Percentiles rank a stretch among this genome's conserved stretches.
Conservation (phyloP, 306 rosid genomes). For the cucumber (Cucumis sativus) region DNA sequence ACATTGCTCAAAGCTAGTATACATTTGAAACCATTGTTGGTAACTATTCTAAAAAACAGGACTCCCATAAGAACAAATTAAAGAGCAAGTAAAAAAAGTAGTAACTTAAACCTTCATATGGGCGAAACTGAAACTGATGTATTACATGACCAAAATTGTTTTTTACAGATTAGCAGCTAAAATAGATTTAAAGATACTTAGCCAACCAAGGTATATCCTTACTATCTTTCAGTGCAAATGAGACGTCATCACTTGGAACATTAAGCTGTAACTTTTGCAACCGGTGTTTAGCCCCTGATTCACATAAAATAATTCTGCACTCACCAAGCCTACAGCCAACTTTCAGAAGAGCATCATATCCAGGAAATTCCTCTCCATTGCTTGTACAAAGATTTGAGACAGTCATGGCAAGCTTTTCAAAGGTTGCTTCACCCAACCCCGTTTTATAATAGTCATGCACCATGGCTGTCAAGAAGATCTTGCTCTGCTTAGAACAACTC, state of each 20-base stretch:
- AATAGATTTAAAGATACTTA: constrained; percentile 40
- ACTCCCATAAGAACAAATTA: neutral
- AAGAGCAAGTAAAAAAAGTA: neutral
- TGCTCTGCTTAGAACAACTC: constrained; percentile 53
- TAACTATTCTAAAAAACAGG: neutral
- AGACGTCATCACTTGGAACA: constrained; percentile 68
- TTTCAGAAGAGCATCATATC: constrained; percentile 65
- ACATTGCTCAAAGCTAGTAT: neutral
- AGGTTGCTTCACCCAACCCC: constrained; percentile 92
- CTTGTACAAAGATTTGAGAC: constrained; percentile 55
- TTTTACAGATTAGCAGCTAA: neutral
- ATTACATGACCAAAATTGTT: neutral
- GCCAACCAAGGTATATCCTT: constrained; percentile 80
- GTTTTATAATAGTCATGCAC: constrained; percentile 82
- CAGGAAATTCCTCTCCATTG: constrained; percentile 77
- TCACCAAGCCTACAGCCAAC: constrained; percentile 89
- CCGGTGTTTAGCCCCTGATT: constrained; percentile 79
- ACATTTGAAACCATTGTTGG: neutral
- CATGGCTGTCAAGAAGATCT: constrained; percentile 83
- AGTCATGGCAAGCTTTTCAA: constrained; percentile 72
- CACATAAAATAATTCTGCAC: constrained; percentile 71
- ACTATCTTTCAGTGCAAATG: constrained; percentile 74
- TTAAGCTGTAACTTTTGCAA: constrained; percentile 86
- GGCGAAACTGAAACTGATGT: neutral
- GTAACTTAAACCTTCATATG: neutral